A percentile compares a stretch with the other conserved stretches of the same genome.
These are phyloP conservation scores for Tulasnella sp. DNA, from an alignment of 768 basidiomycete genomes.

Conservation along the genomic window DNA sequence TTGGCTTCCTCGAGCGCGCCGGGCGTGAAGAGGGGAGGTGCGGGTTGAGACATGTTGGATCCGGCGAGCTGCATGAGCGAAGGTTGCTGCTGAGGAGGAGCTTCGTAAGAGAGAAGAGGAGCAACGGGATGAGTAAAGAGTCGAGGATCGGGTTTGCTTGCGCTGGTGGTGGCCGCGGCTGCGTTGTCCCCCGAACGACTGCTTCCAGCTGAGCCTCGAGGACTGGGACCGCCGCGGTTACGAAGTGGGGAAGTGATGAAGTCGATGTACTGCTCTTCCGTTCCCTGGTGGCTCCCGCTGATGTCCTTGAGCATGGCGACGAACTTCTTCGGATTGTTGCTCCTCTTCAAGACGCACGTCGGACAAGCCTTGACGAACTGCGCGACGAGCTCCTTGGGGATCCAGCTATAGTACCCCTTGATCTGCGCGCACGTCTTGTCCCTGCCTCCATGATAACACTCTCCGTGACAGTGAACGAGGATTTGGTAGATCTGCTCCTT, in stretches of 20 bases:
- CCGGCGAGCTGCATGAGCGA: neutral
- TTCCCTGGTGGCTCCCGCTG: conserved; percentile 2
- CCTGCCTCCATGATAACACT: conserved; percentile 65
- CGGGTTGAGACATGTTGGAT: neutral
- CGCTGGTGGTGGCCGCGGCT: neutral
- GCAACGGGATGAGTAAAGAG: neutral
- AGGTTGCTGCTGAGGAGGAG: neutral
- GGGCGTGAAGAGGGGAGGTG: conserved; percentile 81
- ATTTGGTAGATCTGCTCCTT: conserved; percentile 76
- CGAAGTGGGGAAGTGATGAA: conserved; percentile 18
- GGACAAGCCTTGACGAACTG: conserved; percentile 77
- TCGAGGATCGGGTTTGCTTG: conserved; percentile 3
- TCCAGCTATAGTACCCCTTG: conserved; percentile 69
- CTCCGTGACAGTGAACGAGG: conserved; percentile 66
- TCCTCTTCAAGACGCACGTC: conserved; percentile 56
- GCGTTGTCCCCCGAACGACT: neutral
- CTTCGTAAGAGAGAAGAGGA: neutral
- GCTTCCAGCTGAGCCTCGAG: neutral
- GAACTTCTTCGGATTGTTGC: conserved; percentile 37
- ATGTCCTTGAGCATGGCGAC: conserved; percentile 29
- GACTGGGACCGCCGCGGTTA: neutral
- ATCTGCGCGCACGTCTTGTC: conserved; percentile 72
- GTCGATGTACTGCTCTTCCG: conserved; percentile 24
- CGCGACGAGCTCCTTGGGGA: conserved; percentile 78
- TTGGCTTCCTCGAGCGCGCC: conserved; percentile 66